A percentile compares a stretch with the other conserved stretches of the same genome.
Evolutionary conservation across 257 asterid species (phyloP).

Genomic region (Solanum infundibuliforme): DNA sequence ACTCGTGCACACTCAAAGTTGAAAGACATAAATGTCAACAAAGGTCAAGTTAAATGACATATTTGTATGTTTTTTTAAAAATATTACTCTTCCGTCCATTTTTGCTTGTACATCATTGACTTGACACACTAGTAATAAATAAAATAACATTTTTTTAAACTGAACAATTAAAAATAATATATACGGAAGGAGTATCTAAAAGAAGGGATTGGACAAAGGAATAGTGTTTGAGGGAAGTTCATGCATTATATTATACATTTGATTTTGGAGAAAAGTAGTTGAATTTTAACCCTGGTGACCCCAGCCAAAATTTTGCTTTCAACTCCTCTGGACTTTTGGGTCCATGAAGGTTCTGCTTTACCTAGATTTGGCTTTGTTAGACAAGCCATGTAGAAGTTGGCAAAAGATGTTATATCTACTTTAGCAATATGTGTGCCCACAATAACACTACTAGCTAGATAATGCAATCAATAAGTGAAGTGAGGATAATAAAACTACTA

Average conservation of each 20-base stretch:
- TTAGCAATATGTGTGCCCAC: not conserved
- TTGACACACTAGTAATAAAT: not conserved
- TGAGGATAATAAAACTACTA: not conserved
- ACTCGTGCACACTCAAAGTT: not conserved
- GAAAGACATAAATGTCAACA: not conserved
- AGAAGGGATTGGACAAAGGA: not conserved
- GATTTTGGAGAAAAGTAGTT: not conserved
- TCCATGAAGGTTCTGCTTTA: not conserved
- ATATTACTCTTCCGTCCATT: not conserved
- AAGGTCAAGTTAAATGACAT: not conserved
- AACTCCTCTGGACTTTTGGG: not conserved
- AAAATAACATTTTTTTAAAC: not conserved
- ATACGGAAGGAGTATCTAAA: not conserved
- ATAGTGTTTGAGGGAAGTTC: not conserved
- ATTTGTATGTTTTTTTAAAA: not conserved
- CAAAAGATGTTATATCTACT: not conserved
- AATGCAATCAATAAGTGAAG: not conserved
- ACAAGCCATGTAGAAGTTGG: not conserved
- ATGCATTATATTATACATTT: not conserved
- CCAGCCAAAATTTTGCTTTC: not conserved
- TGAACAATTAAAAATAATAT: not conserved
- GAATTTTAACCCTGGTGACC: not conserved
- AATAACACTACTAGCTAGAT: not conserved
- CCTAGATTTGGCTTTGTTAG: conserved; percentile 1
- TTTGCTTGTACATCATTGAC: not conserved